Conservation (phyloP, 108 stramenopile genomes). For the Stephanodiscus minutulus region DNA sequence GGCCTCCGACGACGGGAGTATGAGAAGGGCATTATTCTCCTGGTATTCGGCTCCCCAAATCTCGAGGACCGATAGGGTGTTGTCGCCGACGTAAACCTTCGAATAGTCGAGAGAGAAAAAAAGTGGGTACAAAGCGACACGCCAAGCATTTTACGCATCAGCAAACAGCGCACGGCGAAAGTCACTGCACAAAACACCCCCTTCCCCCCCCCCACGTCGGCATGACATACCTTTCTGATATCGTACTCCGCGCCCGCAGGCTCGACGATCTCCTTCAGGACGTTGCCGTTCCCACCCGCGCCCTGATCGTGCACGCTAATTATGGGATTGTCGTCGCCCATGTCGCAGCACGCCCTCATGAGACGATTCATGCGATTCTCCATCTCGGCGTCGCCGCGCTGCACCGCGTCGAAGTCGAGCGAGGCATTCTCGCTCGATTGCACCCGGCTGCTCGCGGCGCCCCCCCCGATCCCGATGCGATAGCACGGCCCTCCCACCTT, state of each 20-base stretch:
- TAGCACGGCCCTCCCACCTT: slow-evolving; percentile 99
- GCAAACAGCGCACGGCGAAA: neutral
- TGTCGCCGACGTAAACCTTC: slow-evolving; percentile 90
- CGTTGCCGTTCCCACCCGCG: slow-evolving; percentile 99
- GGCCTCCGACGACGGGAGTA: slow-evolving; percentile 72
- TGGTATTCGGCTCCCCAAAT: slow-evolving; percentile 99
- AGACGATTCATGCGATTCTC: slow-evolving; percentile 97
- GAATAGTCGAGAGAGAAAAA: neutral
- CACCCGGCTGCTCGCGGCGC: slow-evolving; percentile 92
- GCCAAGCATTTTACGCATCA: neutral
- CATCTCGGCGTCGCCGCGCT: slow-evolving; percentile 99
- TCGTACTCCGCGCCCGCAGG: slow-evolving; percentile 96
- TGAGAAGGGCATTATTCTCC: slow-evolving; percentile 97
- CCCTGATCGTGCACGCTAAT: slow-evolving; percentile 98
- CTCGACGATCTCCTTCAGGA: slow-evolving; percentile 99
- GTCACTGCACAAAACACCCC: neutral
- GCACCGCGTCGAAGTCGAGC: slow-evolving; percentile 99
- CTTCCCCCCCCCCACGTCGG: neutral
- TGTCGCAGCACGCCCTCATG: slow-evolving; percentile 97
- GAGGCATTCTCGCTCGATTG: slow-evolving; percentile 86
- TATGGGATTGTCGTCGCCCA: slow-evolving; percentile 96
- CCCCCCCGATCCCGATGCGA: slow-evolving; percentile 98
- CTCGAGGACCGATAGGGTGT: slow-evolving; percentile 94
- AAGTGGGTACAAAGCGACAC: slow-evolving; percentile 1
- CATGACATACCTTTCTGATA: slow-evolving; percentile 83